Percentiles rank a stretch among this genome's conserved stretches.
Evolutionary conservation across 2,329 filamentous ascomycete genomes (phyloP).

Genomic region (Fusarium hostae): DNA sequence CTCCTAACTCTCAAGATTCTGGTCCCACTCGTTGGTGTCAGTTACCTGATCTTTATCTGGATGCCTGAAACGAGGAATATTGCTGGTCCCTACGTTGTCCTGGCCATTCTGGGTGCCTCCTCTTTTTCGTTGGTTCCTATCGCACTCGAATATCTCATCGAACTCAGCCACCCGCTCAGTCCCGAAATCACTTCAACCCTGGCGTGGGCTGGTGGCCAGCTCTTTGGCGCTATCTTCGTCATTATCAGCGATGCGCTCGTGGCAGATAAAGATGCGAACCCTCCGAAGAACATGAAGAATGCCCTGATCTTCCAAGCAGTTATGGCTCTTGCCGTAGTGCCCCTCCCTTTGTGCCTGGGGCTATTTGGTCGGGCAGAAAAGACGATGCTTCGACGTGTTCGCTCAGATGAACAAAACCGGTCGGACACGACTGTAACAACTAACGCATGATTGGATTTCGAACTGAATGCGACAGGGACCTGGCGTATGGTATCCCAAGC

Average conservation of each 20-base stretch:
- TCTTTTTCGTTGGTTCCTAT: conserved; percentile 85
- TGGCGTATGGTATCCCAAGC: not conserved
- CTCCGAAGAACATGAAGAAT: conserved; percentile 77
- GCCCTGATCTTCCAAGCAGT: conserved; percentile 84
- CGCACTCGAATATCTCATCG: conserved; percentile 85
- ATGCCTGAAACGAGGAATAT: conserved; percentile 71
- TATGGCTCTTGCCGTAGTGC: conserved; percentile 71
- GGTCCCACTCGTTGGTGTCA: conserved; percentile 77
- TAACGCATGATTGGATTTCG: conserved; percentile 22
- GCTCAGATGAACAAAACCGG: conserved; percentile 52
- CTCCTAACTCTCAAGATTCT: conserved; percentile 77
- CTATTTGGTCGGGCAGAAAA: conserved; percentile 71
- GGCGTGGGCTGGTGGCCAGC: conserved; percentile 87
- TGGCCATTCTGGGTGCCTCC: conserved; percentile 80
- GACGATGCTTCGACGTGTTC: conserved; percentile 62
- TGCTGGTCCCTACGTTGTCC: conserved; percentile 78
- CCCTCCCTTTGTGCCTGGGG: conserved; percentile 76
- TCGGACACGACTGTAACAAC: conserved; percentile 33
- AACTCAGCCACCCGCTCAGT: conserved; percentile 86
- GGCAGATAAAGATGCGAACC: conserved; percentile 61
- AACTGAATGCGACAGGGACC: not conserved
- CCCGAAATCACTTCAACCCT: conserved; percentile 87
- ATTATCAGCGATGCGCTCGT: conserved; percentile 82
- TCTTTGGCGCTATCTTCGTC: conserved; percentile 87
- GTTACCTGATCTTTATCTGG: conserved; percentile 84